Evolutionary conservation across 352 stramenopile genomes (phyloP), one percentile per base, ranked within the genome.

Genomic region (Ophiocytium majus): DNA sequence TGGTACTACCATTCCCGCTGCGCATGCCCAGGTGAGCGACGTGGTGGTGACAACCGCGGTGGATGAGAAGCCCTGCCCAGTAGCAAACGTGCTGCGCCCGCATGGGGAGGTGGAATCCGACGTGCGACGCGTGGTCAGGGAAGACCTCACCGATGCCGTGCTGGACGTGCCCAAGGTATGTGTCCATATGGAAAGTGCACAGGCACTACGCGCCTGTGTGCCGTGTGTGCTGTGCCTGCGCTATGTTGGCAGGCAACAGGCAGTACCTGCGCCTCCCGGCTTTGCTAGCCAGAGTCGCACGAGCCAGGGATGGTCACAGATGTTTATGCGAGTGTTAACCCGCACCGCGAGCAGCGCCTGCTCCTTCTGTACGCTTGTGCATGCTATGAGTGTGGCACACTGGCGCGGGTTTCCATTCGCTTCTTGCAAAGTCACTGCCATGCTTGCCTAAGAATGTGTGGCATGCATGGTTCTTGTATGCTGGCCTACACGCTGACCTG

Each of bases 1-100:
- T 28, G 28, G 17, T 66, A 66, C 28, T 19, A 23, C 19, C 57
- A 23, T 66, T 19, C 57, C n/a, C n/a, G n/a, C n/a, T n/a, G 28
- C 28, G 28, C 49, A 35, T 10, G 10, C 23, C 17, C 71, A 50
- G 36, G 81, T 85, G 5, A 49, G 19, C 0, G 86, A 89, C 43
- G 86, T 88, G 32, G 49, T 89, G 36, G 86, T 89, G 10, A 88
- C 81, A 17, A 86, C 82, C 34, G 82, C 63, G 0, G 84, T 88
- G 0, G 86, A 89, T 50, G 35, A 10, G 19, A 89, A 89, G 79
- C 86, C 86, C n/a, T 89, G 86, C 34, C 86, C 86, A 17, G 79
- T 88, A 28, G 76, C 86, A 66, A 89, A 71, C 37, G 82, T 79
- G 37, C 71, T 89, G 0, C 33, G 83, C 5, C 84, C 83, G 31